Evolutionary conservation across 2,329 filamentous ascomycete genomes (phyloP).

Genomic region (Fusarium azukiicola): DNA sequence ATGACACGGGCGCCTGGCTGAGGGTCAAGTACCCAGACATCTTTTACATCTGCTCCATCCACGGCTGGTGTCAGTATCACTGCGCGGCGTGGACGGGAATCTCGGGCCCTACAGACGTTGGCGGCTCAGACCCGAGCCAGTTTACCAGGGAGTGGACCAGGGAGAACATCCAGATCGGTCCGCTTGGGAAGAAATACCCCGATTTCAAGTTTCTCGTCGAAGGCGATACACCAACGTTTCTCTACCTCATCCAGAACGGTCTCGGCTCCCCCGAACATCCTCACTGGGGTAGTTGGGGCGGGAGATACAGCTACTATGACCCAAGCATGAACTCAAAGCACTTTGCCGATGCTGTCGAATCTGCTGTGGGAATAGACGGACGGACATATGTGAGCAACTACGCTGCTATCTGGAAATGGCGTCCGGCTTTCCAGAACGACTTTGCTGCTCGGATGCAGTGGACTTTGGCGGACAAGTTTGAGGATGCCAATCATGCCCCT

Average conservation of each 20-base stretch:
- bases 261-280: background rate
- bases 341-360: background rate
- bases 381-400: background rate
- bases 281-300: conserved; percentile 15
- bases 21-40: background rate
- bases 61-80: background rate
- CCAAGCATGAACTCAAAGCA: background rate
- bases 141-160: conserved; percentile 1
- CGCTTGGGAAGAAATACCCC: conserved; percentile 7
- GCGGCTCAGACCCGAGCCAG: background rate
- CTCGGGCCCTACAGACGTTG: background rate
- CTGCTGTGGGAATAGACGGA: conserved; percentile 4
- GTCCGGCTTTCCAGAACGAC: conserved; percentile 8
- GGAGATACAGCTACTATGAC: conserved; percentile 1
- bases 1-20: conserved; percentile 11
- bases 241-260: conserved; percentile 6
- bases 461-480: background rate
- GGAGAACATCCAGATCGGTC: background rate
- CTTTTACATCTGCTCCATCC: conserved; percentile 13
- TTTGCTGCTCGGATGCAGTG: conserved; percentile 20
- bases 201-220: conserved; percentile 19
- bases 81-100: conserved; percentile 14
- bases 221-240: background rate
- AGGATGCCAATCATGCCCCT: background rate
- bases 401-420: conserved; percentile 17